These are phyloP conservation scores for Picea sitchensis DNA, from an alignment of 75 land plant genomes.

Conservation along the genomic window DNA sequence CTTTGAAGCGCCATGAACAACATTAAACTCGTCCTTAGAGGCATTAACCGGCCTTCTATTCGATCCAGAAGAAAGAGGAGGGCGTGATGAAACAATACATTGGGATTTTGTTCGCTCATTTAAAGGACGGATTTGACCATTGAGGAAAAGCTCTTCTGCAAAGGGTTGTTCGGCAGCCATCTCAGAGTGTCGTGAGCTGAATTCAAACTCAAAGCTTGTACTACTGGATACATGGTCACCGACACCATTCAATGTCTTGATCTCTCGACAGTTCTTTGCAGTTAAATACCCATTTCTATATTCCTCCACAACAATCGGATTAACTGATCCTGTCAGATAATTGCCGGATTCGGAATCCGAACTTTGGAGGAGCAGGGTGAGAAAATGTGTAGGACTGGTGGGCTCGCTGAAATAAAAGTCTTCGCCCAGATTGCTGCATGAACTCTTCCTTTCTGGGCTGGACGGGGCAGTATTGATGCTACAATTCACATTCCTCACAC, in stretches of 20 bases:
- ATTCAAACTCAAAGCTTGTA: conserved; percentile 23
- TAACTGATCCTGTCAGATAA: not conserved
- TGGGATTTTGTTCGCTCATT: not conserved
- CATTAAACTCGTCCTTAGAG: not conserved
- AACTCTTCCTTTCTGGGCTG: conserved; percentile 23
- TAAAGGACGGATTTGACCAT: conserved; percentile 37
- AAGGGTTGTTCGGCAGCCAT: conserved; percentile 12
- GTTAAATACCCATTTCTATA: not conserved
- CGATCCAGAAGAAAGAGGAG: not conserved
- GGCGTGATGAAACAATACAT: not conserved
- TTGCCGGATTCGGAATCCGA: not conserved
- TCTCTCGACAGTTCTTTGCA: not conserved
- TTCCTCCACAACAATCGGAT: not conserved
- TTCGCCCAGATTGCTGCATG: not conserved
- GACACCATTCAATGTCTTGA: not conserved
- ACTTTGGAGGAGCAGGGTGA: conserved; percentile 4
- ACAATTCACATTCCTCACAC: no score
- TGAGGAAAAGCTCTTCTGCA: conserved; percentile 44
- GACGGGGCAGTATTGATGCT: conserved; percentile 22
- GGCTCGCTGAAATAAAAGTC: conserved; percentile 27
- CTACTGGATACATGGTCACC: not conserved
- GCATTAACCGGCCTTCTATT: not conserved
- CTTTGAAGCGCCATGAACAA: not conserved
- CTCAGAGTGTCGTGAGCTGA: conserved; percentile 17
- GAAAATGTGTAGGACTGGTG: conserved; percentile 17